Conservation (phyloP, 306 rosid species). For the Crotalaria pallida region DNA sequence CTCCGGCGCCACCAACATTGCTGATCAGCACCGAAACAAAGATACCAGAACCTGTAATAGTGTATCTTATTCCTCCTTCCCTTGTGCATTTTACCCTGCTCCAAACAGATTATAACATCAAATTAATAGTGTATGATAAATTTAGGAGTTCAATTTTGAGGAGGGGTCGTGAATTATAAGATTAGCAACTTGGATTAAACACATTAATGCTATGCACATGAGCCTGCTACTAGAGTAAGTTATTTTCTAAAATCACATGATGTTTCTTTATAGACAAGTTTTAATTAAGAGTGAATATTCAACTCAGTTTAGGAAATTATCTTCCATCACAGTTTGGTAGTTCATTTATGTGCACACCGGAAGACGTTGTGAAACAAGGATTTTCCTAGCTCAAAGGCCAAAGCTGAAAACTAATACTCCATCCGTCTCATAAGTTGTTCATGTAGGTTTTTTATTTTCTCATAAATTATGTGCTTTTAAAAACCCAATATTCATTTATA, state of each 20-base stretch:
- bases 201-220: neutral
- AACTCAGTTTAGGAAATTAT: too few relatives aligned
- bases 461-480: too few relatives aligned
- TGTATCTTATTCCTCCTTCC: constrained; percentile 72
- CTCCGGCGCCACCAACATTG: constrained; percentile 81
- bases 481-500: too few relatives aligned
- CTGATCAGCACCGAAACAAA: constrained; percentile 68
- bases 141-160: neutral
- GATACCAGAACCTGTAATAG: constrained; percentile 59
- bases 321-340: too few relatives aligned
- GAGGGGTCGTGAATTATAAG: neutral
- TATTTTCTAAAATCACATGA: neutral
- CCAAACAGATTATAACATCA: neutral
- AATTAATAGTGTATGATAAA: neutral
- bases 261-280: neutral
- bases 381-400: too few relatives aligned
- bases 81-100: constrained; percentile 75
- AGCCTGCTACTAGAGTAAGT: too few relatives aligned
- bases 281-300: too few relatives aligned
- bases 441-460: too few relatives aligned
- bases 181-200: neutral
- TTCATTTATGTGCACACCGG: too few relatives aligned
- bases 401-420: too few relatives aligned
- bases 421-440: too few relatives aligned
- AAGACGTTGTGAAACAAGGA: too few relatives aligned